Percentiles rank a stretch among this genome's conserved stretches.
Evolutionary conservation across 163 green algal species (phyloP).

Genomic region (Chlamydomonas reinhardtii): DNA sequence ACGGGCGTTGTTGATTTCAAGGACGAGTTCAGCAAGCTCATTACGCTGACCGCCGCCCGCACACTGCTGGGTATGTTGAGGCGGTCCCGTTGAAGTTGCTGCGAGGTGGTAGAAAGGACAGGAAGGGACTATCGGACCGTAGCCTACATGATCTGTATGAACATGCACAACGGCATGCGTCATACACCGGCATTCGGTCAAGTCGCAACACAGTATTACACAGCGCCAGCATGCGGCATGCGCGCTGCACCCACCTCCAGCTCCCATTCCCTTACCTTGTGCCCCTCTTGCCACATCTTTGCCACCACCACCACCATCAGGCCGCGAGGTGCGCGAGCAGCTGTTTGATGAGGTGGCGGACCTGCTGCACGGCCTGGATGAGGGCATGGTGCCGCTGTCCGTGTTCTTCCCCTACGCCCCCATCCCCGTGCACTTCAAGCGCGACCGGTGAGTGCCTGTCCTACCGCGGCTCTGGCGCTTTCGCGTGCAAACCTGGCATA

Average conservation of each 20-base stretch:
- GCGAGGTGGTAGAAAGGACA: no score
- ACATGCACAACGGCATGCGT: no score
- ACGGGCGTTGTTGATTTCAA: slow-evolving; percentile 92
- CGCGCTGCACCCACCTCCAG: no score
- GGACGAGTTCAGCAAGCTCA: slow-evolving; percentile 90
- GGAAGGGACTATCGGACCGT: no score
- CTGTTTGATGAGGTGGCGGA: slow-evolving; percentile 92
- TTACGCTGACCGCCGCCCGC: slow-evolving; percentile 94
- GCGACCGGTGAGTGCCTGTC: slow-evolving; percentile 77
- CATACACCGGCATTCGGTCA: no score
- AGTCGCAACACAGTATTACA: no score
- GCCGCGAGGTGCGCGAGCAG: slow-evolving; percentile 95
- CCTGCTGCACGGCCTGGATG: slow-evolving; percentile 96
- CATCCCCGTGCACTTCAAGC: slow-evolving; percentile 89
- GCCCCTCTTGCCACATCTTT: neutral
- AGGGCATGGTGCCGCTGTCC: slow-evolving; percentile 93
- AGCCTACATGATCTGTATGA: no score
- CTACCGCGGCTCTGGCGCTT: no score
- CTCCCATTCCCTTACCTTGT: no score
- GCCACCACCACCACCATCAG: slow-evolving; percentile 43
- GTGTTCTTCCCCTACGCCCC: slow-evolving; percentile 97
- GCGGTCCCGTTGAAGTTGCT: neutral
- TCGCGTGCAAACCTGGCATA: no score
- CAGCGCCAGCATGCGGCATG: no score
- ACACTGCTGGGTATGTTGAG: slow-evolving; percentile 89